Base-by-base conservation (phyloP, 2,329 filamentous ascomycete species). In the Clonostachys solani region DNA sequence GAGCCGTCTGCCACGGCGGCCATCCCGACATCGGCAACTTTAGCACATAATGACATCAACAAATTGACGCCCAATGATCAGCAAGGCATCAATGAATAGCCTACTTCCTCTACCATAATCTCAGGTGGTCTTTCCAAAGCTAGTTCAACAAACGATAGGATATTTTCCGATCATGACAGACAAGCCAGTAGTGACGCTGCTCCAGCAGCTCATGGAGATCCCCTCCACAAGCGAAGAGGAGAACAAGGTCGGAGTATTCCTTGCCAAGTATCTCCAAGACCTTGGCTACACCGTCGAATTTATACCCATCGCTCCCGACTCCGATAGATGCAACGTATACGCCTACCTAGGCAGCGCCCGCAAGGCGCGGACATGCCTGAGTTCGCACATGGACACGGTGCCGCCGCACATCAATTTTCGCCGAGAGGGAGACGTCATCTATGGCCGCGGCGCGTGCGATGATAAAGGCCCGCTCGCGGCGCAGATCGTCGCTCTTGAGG, bases 331-430 rank as follows among this genome's bases (percentile, higher is more conserved):
- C 70, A 94, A 94, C 56, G 74, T 94, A 45, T 73, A 89, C 44
- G 89, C 89, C 5, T 88, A 71, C 68, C 67, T 67, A 0, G 60
- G 78, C 51, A 52, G 52, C 4, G 69, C 69, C 17, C 68, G 72
- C 33, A 65, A 73, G 10, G 75, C 81, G 0, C 73, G 73, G 16
- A 69, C 86, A 12, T 69, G 89, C 15, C 64, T 89, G 2, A 83
- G 81, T 1, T 87, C 83, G 45, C 89, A 94, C 63, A 89, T 92
- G 57, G 89, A 95, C 57, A 77, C 75, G 5, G 82, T 86, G 0
- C 83, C 86, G 1, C 86, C 85, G 0, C 81, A 77, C 63, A 81
- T 85, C 53, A 82, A 82, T 0, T 86, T 87, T 63, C 71, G 71
- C 36, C 69, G 78, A 6, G 66, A 70, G 45, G 66, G 72, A 35